Conservation (phyloP, 257 asterid genomes). For the Solanum neorickii region DNA sequence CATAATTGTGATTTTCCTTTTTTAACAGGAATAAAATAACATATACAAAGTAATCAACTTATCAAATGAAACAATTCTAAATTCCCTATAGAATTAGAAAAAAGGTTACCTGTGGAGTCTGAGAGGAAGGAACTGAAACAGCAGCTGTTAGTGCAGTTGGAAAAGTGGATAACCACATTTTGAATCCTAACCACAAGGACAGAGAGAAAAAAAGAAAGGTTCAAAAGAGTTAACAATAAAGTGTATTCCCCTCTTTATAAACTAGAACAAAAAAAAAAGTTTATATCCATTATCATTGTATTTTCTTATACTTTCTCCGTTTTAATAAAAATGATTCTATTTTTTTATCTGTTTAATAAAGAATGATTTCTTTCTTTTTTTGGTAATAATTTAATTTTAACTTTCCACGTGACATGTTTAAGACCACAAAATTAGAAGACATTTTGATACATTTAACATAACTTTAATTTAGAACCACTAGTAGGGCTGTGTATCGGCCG, state of each 20-base stretch:
- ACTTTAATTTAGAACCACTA: too few relatives aligned
- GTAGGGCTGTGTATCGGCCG: too few relatives aligned
- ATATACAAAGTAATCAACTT: neutral
- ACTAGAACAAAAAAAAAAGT: too few relatives aligned
- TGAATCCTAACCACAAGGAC: slow-evolving; percentile 6
- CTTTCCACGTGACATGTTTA: too few relatives aligned
- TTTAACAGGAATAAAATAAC: too few relatives aligned
- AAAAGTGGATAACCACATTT: slow-evolving; percentile 43
- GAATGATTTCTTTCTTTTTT: too few relatives aligned
- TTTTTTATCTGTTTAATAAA: too few relatives aligned
- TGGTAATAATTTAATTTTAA: too few relatives aligned
- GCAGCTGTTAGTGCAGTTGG: slow-evolving; percentile 18
- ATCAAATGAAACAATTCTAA: neutral
- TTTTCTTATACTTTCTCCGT: too few relatives aligned
- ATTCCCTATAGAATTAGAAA: neutral
- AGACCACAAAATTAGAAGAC: too few relatives aligned
- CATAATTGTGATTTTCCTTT: neutral
- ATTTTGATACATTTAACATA: too few relatives aligned
- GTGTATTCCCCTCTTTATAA: neutral
- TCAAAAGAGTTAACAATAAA: neutral
- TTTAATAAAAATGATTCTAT: too few relatives aligned
- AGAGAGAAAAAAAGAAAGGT: neutral
- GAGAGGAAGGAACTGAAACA: slow-evolving; percentile 5
- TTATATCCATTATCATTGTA: neutral
- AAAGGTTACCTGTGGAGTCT: slow-evolving; percentile 6